Evolutionary conservation across 768 basidiomycete genomes (phyloP), one percentile per base, ranked within the genome.

Genomic region (Kwoniella newhampshirensis): DNA sequence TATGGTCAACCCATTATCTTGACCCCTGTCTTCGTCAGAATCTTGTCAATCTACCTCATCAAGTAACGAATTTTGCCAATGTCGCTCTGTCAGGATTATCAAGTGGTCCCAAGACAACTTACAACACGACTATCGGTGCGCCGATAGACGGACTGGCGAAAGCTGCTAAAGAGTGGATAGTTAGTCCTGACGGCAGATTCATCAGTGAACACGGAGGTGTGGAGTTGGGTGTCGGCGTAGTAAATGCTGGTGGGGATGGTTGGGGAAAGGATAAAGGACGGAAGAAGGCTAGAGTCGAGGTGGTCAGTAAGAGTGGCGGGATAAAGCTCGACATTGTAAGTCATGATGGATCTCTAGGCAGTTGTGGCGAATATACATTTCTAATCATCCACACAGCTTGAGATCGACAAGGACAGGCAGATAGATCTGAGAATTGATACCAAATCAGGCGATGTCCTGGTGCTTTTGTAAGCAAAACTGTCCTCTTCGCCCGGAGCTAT

Each of bases 1-100:
- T 73, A 26, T 73, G 71, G 71, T 73, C 71, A 17, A 73, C 71
- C 1, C 71, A 73, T 27, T 70, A 62, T 45, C 49, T 73, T 23
- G 71, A 73, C 49, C 71, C 71, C 3, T 56, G 36, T 28, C 55
- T 72, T 3, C 58, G 56, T 4, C 50, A 61, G 18, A 49, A 60
- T 4, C 25, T 64, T 0, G 37, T 68, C 25, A 51, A 59, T 17
- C 54, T 72, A 12, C 67, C 67, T 0, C 64, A 59, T 20, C 60
- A 64, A 48, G 58, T 72, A 1, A 60, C 67, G 4, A 64, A 64
- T 32, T 41, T 62, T 4, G 51, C 67, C 32, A 67, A 66, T 51
- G 54, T 61, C 18, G 71, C 68, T 25, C 45, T 70, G 25, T 63
- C 64, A 3, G 59, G 59, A 12, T 30, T 68, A 8, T 43, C 65